Base-by-base conservation (phyloP, 2,329 filamentous ascomycete species). In the Eurotiales sp. region DNA sequence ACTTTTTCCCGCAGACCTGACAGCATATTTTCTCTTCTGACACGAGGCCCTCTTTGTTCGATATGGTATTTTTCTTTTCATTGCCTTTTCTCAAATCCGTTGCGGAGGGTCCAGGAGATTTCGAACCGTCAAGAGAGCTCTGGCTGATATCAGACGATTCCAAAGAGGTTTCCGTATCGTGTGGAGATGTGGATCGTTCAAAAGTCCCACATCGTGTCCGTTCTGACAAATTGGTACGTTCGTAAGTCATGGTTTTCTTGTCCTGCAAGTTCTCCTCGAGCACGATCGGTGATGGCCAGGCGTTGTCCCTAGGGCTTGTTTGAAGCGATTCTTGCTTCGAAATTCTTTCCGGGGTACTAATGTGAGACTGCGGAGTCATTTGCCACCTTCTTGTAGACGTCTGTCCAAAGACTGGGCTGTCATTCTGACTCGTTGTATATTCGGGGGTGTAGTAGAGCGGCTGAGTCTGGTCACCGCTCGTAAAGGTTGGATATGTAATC, bases 1-100 rank as follows among this genome's bases (percentile, higher is more conserved):
- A 95, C 14, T 86, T 79, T 66, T 86, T 88, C 6, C 85, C 84
- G 63, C 90, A 96, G 2, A 84, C 77, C 53, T 83, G 78, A 64
- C 90, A 95, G 56, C 82, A 59, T 84, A 88, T 50, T 86, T 86
- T 82, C 85, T 59, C 14, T 12, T 53, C 51, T 23, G 42, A n/a
- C 5, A 42, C 39, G 44, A 11, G 50, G 19, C 27, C 36, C 2
- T 46, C 43, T 29, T 40, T 27, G 32, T 27, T 36, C 32, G 15
- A 51, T 19, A n/a, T 52, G 39, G 17, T 53, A 15, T 41, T 40
- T 29, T 39, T 46, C 49, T 57, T 47, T 48, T 45, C 50, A 32
- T 54, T 30, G 6, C 47, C 29, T 43, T 21, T 52, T 22, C 52
- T 45, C 19, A 54, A 47, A 47, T 50, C 51, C 23, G 54, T 55